Conservation (phyloP, 352 stramenopile genomes). For the Phytopythium helicoides region DNA sequence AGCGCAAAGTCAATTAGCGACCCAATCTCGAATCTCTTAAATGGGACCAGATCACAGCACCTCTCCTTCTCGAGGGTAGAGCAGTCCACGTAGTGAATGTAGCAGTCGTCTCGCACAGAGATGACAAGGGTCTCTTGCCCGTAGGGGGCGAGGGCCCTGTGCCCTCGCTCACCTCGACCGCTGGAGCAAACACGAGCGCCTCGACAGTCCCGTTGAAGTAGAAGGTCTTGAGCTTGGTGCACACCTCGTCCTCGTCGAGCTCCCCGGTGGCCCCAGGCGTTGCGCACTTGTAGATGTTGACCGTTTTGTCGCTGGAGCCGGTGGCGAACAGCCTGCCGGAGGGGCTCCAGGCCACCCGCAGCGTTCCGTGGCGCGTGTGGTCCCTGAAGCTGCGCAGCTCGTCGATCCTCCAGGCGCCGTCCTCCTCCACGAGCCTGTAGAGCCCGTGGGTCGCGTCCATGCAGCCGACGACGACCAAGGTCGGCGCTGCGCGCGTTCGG, state of each 20-base stretch:
- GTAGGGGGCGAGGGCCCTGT: neutral
- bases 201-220: conserved; percentile 86
- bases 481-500: conserved; percentile 31
- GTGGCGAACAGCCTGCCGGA: conserved; percentile 63
- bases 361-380: conserved; percentile 64
- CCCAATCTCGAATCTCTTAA: too few species aligned
- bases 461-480: conserved; percentile 57
- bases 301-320: conserved; percentile 67
- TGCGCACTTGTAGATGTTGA: conserved; percentile 63
- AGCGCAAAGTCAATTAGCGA: too few species aligned
- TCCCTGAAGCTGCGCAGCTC: conserved; percentile 57
- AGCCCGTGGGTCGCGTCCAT: conserved; percentile 77
- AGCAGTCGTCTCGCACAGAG: conserved; percentile 78
- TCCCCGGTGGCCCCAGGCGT: conserved; percentile 9
- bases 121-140: conserved; percentile 48
- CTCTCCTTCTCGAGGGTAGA: conserved; percentile 76
- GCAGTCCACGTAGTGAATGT: conserved; percentile 83
- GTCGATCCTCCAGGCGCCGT: conserved; percentile 38
- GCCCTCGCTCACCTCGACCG: neutral
- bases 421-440: conserved; percentile 34
- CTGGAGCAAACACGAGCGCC: conserved; percentile 57
- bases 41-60: conserved; percentile 19
- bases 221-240: conserved; percentile 75
- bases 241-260: conserved; percentile 9
- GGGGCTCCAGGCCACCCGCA: conserved; percentile 63